phyloP scores from a whole-genome alignment of 1,139 yeast genomes.

The Hansenula lynferdii region DNA sequence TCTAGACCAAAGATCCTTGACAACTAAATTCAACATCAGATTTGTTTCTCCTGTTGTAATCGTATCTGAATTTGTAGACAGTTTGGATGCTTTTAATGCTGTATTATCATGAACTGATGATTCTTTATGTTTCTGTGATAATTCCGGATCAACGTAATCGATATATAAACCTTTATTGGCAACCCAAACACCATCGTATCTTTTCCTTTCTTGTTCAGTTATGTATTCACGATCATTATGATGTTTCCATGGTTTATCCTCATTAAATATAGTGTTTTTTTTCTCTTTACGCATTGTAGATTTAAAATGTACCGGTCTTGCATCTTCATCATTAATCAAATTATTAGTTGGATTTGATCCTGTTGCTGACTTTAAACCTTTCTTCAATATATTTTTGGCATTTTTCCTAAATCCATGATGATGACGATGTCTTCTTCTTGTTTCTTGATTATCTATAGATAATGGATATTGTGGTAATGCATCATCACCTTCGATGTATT shows the following conservation, averaged over 20 bases:
- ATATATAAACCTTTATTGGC: slow-evolving; percentile 71
- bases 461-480: slow-evolving; percentile 22
- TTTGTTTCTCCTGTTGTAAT: slow-evolving; percentile 30
- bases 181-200: slow-evolving; percentile 94
- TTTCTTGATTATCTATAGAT: slow-evolving; percentile 3
- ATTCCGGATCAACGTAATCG: slow-evolving; percentile 29
- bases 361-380: slow-evolving; percentile 15
- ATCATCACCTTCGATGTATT: slow-evolving; percentile 7
- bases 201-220: slow-evolving; percentile 69
- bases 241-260: slow-evolving; percentile 94
- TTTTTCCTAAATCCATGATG: slow-evolving; percentile 18
- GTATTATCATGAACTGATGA: slow-evolving; percentile 16
- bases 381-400: slow-evolving; percentile 22
- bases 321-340: neutral
- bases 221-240: slow-evolving; percentile 60
- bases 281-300: slow-evolving; percentile 67
- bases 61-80: slow-evolving; percentile 29
- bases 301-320: slow-evolving; percentile 39
- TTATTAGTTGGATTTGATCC: neutral
- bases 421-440: slow-evolving; percentile 4
- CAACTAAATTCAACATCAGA: slow-evolving; percentile 45
- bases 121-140: slow-evolving; percentile 32
- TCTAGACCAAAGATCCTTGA: slow-evolving; percentile 73
- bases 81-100: slow-evolving; percentile 19
- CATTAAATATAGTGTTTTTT: slow-evolving; percentile 58